Evolutionary conservation across 1,284 basidiomycete genomes (phyloP).

Genomic region (Sanguinoderma infundibulare): DNA sequence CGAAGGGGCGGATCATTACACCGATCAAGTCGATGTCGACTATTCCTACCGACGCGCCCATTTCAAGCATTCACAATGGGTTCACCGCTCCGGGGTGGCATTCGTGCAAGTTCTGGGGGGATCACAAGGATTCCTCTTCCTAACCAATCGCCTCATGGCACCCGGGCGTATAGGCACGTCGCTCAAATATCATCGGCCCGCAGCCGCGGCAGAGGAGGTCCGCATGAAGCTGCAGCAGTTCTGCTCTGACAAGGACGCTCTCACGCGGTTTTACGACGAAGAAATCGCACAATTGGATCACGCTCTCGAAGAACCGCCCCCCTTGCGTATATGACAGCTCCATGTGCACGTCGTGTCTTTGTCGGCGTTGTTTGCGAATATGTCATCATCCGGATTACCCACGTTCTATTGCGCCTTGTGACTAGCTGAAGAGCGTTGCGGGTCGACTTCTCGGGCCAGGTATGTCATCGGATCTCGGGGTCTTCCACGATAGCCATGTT

Average conservation of each 20-base stretch:
- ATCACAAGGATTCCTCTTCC: conserved; percentile 80
- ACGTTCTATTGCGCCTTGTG: conserved; percentile 4
- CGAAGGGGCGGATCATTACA: conserved; percentile 79
- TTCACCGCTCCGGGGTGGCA: conserved; percentile 85
- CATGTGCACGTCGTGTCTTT: neutral
- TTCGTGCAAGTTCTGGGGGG: conserved; percentile 88
- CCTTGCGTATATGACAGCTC: conserved; percentile 41
- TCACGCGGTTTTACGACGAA: conserved; percentile 76
- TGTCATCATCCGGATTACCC: conserved; percentile 2
- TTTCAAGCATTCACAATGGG: conserved; percentile 86
- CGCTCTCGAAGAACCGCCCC: conserved; percentile 66
- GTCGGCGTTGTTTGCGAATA: conserved; percentile 2
- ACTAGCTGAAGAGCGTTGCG: conserved; percentile 1
- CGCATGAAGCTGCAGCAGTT: conserved; percentile 65
- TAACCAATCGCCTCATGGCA: conserved; percentile 84
- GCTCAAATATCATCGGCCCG: conserved; percentile 51
- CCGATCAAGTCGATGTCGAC: conserved; percentile 80
- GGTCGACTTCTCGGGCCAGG: neutral
- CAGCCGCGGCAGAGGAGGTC: conserved; percentile 61
- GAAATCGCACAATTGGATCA: conserved; percentile 57
- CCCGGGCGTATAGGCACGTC: conserved; percentile 63
- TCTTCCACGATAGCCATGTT: conserved; percentile 10
- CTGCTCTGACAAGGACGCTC: conserved; percentile 59
- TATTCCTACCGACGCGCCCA: conserved; percentile 86
- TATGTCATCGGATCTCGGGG: conserved; percentile 19